Evolutionary conservation across 257 asterid genomes (phyloP), one percentile per base, ranked within the genome.

Genomic region (Fraxinus pennsylvanica): DNA sequence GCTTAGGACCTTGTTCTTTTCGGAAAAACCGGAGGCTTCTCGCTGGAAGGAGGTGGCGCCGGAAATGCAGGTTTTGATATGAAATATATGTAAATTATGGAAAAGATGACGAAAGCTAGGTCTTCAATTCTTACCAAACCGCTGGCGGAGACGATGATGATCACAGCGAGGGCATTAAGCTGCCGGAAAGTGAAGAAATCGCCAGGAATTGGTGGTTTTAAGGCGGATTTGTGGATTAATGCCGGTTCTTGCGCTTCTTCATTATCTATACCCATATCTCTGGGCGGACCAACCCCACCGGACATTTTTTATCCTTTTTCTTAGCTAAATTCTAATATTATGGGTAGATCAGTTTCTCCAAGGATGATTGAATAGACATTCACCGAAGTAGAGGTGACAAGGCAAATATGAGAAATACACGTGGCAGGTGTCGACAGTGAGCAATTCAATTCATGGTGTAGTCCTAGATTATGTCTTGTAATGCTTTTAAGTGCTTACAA

Each of bases 31-130:
- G 86, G 81, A 27, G 89, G 81, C 71, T 71, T 74, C 8, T 82
- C 63, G 39, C 3, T 15, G 30, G 59, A 81, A 6, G 86, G 79
- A 57, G 72, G 57, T 5, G 61, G 21, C 9, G 29, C 68, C 2
- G 98, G 98, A 67, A 92, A 92, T 41, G 47, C 47, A 29, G 2
- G 32, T 29, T 29, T 83, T 8, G 97, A 85, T 67, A 90, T 38
- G 86, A 92, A 85, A 82, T 81, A 73, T 43, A 92, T 72, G 91
- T 92, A 94, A 73, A 86, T 3, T 9, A 84, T 0, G 71, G 97
- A 92, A 81, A 94, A 89, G 77, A 87, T 0, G 15, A 89, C 92
- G 75, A 89, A 86, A 9, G 83, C 70, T 7, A 87, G 13, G 19
- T 92, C 91, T 67, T 71, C 81, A 14, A 80, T 0, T 78, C 86